phyloP scores from a whole-genome alignment of 164 flowering plant species.

The Stephania yunnanensis region DNA sequence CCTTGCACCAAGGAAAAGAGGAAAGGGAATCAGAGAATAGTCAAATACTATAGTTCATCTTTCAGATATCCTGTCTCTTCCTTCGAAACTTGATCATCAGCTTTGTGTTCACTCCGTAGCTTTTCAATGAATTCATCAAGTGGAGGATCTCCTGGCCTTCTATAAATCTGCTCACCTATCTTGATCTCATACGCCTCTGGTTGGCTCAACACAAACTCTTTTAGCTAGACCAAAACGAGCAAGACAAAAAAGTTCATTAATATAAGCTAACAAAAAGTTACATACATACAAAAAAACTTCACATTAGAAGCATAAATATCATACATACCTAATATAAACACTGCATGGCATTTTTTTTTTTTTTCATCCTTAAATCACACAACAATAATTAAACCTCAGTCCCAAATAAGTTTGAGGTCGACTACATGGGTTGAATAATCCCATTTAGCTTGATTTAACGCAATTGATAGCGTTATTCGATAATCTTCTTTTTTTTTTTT shows the following conservation, averaged over 20 bases:
- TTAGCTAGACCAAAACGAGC: slow-evolving; percentile 38
- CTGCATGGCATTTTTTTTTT: neutral
- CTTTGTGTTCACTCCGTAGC: slow-evolving; percentile 29
- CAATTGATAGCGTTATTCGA: no score
- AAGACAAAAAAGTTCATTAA: neutral
- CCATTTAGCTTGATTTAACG: no score
- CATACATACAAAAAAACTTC: neutral
- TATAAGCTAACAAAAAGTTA: neutral
- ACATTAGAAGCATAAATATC: slow-evolving; percentile 17
- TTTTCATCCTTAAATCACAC: neutral
- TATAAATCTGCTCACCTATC: slow-evolving; percentile 66
- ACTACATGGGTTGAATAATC: no score
- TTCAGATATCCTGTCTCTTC: slow-evolving; percentile 20
- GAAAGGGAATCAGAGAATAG: neutral
- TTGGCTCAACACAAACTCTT: slow-evolving; percentile 68
- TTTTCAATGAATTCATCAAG: slow-evolving; percentile 54
- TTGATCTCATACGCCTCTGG: slow-evolving; percentile 91
- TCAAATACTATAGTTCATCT: slow-evolving; percentile 46
- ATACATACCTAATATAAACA: neutral
- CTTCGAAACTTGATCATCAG: slow-evolving; percentile 1
- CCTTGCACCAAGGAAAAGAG: neutral
- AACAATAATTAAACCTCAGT: no score
- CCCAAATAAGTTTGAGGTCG: no score
- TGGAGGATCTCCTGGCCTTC: slow-evolving; percentile 92
- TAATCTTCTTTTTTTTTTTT: no score